phyloP scores from a whole-genome alignment of 1,284 basidiomycete species.

The Ustilago lituana region DNA sequence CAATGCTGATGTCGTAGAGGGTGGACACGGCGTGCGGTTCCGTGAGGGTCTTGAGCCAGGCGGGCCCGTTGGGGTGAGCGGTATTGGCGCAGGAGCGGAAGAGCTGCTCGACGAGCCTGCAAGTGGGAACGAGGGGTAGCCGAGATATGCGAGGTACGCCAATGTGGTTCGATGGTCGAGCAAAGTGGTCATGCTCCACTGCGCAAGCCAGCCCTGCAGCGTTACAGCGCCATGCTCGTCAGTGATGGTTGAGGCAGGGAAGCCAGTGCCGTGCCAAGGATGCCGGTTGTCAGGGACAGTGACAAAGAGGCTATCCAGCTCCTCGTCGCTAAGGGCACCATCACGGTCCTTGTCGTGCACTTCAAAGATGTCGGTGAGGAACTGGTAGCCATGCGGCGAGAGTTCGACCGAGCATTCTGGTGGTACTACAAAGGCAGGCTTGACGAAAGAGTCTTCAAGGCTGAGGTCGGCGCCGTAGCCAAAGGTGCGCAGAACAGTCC shows the following conservation, averaged over 20 bases:
- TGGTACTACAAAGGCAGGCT: conserved; percentile 84
- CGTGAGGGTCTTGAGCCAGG: conserved; percentile 41
- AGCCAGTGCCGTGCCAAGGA: conserved; percentile 60
- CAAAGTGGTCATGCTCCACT: conserved; percentile 99
- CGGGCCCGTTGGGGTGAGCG: conserved; percentile 25
- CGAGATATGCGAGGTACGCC: conserved; percentile 94
- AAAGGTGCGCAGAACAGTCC: conserved; percentile 93
- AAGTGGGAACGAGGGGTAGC: conserved; percentile 73
- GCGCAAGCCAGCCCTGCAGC: conserved; percentile 95
- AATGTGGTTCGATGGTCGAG: conserved; percentile 90
- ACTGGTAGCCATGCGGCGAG: conserved; percentile 90
- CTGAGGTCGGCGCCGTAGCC: conserved; percentile 94
- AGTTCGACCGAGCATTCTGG: conserved; percentile 94
- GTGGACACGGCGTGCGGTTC: conserved; percentile 40
- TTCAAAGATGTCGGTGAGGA: conserved; percentile 96
- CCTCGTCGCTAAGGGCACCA: conserved; percentile 85
- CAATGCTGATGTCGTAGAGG: conserved; percentile 57
- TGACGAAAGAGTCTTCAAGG: conserved; percentile 69
- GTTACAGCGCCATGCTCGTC: conserved; percentile 91
- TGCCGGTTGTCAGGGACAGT: conserved; percentile 78
- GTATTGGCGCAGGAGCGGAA: conserved; percentile 26
- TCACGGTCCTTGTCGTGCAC: conserved; percentile 97
- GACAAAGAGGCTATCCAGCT: conserved; percentile 87
- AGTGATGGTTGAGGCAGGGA: conserved; percentile 81
- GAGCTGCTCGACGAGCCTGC: conserved; percentile 31